A percentile compares a stretch with the other conserved stretches of the same genome.
Evolutionary conservation across 1,139 yeast species (phyloP).

Genomic region (Kurtzmaniella quercitrusa): DNA sequence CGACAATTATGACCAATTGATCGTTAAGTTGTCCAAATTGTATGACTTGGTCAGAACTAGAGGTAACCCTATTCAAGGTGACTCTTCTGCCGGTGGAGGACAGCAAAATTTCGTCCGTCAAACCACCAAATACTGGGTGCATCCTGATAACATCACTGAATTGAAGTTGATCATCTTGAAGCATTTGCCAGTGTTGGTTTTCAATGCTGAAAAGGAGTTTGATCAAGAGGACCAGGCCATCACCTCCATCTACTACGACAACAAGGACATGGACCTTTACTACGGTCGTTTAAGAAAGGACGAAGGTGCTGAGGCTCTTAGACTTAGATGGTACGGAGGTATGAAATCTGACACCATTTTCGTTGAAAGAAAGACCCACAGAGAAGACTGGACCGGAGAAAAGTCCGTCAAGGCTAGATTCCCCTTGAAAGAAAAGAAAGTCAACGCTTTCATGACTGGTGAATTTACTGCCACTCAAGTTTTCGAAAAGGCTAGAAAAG

Average conservation of each 20-base stretch:
- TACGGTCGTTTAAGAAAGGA: conserved; percentile 92
- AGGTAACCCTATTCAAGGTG: conserved; percentile 93
- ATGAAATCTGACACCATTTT: conserved; percentile 90
- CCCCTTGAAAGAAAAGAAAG: conserved; percentile 84
- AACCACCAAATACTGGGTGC: conserved; percentile 98
- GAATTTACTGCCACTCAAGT: conserved; percentile 83
- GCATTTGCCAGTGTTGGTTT: conserved; percentile 93
- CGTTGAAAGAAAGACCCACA: conserved; percentile 94
- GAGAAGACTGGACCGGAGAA: conserved; percentile 99
- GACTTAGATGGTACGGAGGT: conserved; percentile 98
- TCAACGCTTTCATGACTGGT: conserved; percentile 79
- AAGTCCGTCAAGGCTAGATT: conserved; percentile 96
- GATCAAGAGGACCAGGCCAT: conserved; percentile 93
- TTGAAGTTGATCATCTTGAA: conserved; percentile 85
- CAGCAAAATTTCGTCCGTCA: conserved; percentile 98
- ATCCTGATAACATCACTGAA: conserved; percentile 98
- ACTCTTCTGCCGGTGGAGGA: conserved; percentile 92
- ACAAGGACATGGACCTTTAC: conserved; percentile 81
- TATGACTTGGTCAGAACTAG: conserved; percentile 93
- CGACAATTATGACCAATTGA: conserved; percentile 85
- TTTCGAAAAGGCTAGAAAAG: conserved; percentile 87
- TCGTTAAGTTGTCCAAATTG: conserved; percentile 81
- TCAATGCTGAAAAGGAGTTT: conserved; percentile 93
- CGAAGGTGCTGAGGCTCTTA: conserved; percentile 98
- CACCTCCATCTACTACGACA: conserved; percentile 93